These are phyloP conservation scores for Mycena haematopus DNA, from an alignment of 768 basidiomycete genomes.

Conservation along the genomic window DNA sequence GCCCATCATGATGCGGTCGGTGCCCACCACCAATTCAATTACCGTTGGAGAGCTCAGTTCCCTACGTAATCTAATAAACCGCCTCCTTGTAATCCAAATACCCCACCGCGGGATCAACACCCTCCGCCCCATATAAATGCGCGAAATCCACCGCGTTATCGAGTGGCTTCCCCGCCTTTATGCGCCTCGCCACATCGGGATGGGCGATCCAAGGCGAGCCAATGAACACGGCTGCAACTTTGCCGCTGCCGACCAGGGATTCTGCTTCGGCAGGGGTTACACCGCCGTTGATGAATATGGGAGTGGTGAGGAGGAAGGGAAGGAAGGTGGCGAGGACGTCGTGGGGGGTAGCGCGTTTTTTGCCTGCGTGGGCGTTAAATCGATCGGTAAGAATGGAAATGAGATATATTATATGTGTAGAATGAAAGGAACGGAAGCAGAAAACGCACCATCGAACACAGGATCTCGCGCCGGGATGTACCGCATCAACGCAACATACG, in stretches of 20 bases:
- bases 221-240: constrained; percentile 44
- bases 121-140: neutral
- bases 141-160: neutral
- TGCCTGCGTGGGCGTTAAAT: constrained; percentile 32
- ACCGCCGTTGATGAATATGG: constrained; percentile 44
- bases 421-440: neutral
- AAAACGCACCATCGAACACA: constrained; percentile 42
- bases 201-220: constrained; percentile 47
- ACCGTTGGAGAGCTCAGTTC: too few species aligned
- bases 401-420: neutral
- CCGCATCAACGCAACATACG: constrained; percentile 42
- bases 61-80: constrained; percentile 2
- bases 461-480: constrained; percentile 36
- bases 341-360: constrained; percentile 43
- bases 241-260: constrained; percentile 38
- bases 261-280: constrained; percentile 46
- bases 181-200: constrained; percentile 47
- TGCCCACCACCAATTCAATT: too few species aligned
- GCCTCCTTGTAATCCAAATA: constrained; percentile 32
- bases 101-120: neutral
- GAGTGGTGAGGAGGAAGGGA: constrained; percentile 42
- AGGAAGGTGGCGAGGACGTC: constrained; percentile 43
- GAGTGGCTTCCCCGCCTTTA: constrained; percentile 40
- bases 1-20: too few species aligned
- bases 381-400: constrained; percentile 7